phyloP scores from a whole-genome alignment of 2,329 filamentous ascomycete species.

The Claviceps sp. region DNA sequence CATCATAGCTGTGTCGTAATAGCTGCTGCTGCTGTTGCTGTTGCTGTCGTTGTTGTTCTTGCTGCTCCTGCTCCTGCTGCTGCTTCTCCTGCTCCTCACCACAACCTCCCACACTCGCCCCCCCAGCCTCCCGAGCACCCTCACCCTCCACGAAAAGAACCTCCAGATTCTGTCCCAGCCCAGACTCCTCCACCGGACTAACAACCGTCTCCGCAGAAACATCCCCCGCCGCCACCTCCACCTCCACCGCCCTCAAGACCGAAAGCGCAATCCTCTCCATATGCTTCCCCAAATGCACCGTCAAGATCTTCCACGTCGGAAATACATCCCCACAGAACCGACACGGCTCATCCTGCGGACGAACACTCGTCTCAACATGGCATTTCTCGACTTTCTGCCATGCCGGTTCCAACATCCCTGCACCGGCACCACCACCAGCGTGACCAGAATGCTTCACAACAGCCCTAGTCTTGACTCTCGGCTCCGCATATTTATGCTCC shows the following conservation, averaged over 20 bases:
- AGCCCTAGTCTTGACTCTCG: constrained; percentile 63
- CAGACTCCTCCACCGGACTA: constrained; percentile 49
- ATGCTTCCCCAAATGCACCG: constrained; percentile 84
- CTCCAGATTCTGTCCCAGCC: constrained; percentile 20
- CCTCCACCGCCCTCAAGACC: constrained; percentile 48
- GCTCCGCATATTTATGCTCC: constrained; percentile 77
- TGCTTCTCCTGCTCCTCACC: too few relatives aligned
- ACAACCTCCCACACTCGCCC: too few relatives aligned
- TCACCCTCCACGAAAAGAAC: too few relatives aligned
- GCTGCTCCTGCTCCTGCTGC: too few relatives aligned
- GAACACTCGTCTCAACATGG: constrained; percentile 52
- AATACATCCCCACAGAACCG: constrained; percentile 76
- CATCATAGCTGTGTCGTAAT: background rate
- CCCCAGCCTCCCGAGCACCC: too few relatives aligned
- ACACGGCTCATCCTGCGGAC: constrained; percentile 65
- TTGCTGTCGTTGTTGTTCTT: too few relatives aligned
- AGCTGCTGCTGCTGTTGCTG: background rate
- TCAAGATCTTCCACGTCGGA: constrained; percentile 82
- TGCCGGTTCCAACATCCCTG: constrained; percentile 39
- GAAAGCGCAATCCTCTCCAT: constrained; percentile 88
- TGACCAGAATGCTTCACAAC: constrained; percentile 44
- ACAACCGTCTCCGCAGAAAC: constrained; percentile 51
- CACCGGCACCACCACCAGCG: constrained; percentile 17
- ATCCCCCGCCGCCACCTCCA: constrained; percentile 29
- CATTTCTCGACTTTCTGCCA: constrained; percentile 71